phyloP scores from a whole-genome alignment of 805 yeast species.

The Priceomyces medius region DNA sequence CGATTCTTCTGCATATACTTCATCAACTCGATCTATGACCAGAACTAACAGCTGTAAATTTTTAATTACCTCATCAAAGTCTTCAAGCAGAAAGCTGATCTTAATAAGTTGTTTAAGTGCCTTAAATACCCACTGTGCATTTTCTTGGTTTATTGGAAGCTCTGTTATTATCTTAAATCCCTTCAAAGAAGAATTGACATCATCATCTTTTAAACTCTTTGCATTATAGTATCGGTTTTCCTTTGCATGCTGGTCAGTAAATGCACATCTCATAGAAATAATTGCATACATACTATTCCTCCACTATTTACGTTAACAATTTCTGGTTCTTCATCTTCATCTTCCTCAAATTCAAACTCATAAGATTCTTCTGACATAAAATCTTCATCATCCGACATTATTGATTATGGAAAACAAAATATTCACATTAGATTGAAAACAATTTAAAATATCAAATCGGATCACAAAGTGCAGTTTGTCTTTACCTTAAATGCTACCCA shows the following conservation, averaged over 20 bases:
- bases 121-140: constrained; percentile 36
- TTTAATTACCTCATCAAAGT: constrained; percentile 22
- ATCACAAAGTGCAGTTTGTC: not conserved
- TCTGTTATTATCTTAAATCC: constrained; percentile 19
- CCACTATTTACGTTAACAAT: constrained; percentile 20
- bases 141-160: constrained; percentile 13
- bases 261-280: constrained; percentile 8
- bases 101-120: constrained; percentile 43
- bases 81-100: constrained; percentile 23
- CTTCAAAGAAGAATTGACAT: constrained; percentile 20
- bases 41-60: constrained; percentile 21
- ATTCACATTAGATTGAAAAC: too few species aligned
- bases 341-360: constrained; percentile 40
- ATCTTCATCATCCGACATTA: constrained; percentile 39
- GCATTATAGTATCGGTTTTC: constrained; percentile 38
- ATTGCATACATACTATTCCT: constrained; percentile 7
- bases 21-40: constrained; percentile 27
- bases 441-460: too few species aligned
- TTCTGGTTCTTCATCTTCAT: constrained; percentile 30
- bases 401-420: not conserved
- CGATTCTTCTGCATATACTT: constrained; percentile 40
- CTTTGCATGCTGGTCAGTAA: constrained; percentile 11
- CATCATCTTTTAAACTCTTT: constrained; percentile 38
- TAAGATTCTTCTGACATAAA: constrained; percentile 40
- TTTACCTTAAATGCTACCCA: not conserved